Evolutionary conservation across 345 rosid genomes (phyloP), one percentile per base, ranked within the genome.

Genomic region (Litchi chinensis): DNA sequence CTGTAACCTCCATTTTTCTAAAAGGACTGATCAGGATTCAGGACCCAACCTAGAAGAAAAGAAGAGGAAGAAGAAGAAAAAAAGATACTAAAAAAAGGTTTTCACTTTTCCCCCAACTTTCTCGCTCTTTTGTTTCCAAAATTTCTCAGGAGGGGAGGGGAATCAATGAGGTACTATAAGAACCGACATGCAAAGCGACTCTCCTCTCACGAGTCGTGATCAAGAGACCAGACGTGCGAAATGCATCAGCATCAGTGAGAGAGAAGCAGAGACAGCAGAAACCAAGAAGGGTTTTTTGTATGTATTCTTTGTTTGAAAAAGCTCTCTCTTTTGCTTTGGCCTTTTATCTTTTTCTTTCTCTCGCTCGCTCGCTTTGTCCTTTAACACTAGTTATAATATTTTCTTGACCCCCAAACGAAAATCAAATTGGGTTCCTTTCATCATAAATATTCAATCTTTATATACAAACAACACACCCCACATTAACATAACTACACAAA

Each of bases 201-300:
- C 8, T 46, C 8, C 37, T 46, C 79, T 74, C 81, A 81, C 21
- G 71, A 82, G 86, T 83, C 83, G 56, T 75, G 78, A 85, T 83
- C 87, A 74, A 52, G 65, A 81, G 84, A 80, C 85, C 83, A 73
- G 83, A 86, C 87, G 74, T 78, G 87, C 84, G 63, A 68, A 68
- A 78, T 78, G 82, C 79, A 80, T 44, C 81, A 75, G 86, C 78
- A 41, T 71, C 69, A 41, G 43, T 26, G 41, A 40, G 41, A 40
- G 37, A 50, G 67, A 60, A 75, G 60, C 68, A 66, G 9, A 22
- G 79, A 54, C 54, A 76, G 19, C 78, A 21, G 73, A 68, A 68
- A 65, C 71, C 50, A 48, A 66, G 70, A 75, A 62, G 65, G 78
- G 15, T 18, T 62, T 71, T 63, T 79, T 82, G 75, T 74, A 52